Evolutionary conservation across 768 basidiomycete species (phyloP), one percentile per base, ranked within the genome.

Genomic region (Cystofilobasidium ferigula): DNA sequence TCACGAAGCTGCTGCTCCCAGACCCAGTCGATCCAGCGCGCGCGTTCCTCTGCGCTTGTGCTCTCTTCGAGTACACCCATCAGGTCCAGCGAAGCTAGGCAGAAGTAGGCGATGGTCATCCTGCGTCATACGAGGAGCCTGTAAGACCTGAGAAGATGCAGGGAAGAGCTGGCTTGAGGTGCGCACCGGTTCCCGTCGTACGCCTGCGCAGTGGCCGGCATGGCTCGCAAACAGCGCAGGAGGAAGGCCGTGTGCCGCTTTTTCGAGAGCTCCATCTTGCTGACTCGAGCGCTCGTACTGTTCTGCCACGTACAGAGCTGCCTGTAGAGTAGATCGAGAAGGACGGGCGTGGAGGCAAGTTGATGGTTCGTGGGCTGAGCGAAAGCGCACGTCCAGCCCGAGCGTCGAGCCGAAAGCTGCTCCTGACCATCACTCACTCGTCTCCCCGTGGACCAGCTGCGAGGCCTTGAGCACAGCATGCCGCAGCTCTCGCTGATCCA

Each of bases 31-130:
- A 78, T 78, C 86, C 87, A 94, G 0, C 74, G 74, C 47, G 81
- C 75, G n/a, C 82, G 81, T 69, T 91, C 84, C 20, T 73, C 70
- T 9, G 78, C 73, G 12, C 73, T 80, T 1, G 80, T 80, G 69
- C 82, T 82, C 5, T 70, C 69, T 7, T 80, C 73, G 1, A 86
- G 69, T 0, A 77, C 73, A 2, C 81, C 84, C 13, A 91, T 80
- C 35, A 98, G 77, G 72, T 97, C 93, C 40, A 99, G 78, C 0
- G 83, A 81, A 0, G 90, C 86, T 24, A 98, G 78, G 70, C 87
- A 90, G 74, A 98, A 99, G 78, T 91, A 97, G 22, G 81, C 85
- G 57, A 95, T 73, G 5, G 88, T 89, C 72, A 94, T 78, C 72
- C 93, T 95, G 70, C 1, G 12, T 8, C 20, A 3, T 2, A 30